Evolutionary conservation across 345 rosid genomes (phyloP).

Genomic region (Brassica rapa): DNA sequence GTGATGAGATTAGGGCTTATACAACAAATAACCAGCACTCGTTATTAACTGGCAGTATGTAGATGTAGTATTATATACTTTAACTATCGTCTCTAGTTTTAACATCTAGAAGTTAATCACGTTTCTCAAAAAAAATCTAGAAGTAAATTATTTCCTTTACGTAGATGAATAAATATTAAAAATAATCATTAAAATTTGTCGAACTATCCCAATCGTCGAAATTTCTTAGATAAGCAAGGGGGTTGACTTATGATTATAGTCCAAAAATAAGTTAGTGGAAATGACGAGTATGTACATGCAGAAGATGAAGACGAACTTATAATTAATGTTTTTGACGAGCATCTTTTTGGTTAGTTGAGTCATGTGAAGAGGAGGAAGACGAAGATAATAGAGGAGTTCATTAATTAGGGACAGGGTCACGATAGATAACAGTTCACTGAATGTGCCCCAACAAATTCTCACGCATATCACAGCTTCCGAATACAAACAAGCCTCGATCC

Average conservation of each 20-base stretch:
- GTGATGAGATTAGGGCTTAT: background rate
- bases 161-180: background rate
- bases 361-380: constrained; percentile 30
- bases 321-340: constrained; percentile 20
- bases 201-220: background rate
- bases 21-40: constrained; percentile 1
- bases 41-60: background rate
- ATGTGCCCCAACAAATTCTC: constrained; percentile 35
- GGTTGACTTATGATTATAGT: constrained; percentile 35
- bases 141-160: background rate
- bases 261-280: constrained; percentile 23
- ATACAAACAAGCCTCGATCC: constrained; percentile 37
- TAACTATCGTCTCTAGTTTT: background rate
- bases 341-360: constrained; percentile 33
- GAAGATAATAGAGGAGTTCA: background rate
- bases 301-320: constrained; percentile 22
- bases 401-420: constrained; percentile 32
- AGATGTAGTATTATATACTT: background rate
- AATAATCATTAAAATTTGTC: background rate
- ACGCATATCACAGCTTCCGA: constrained; percentile 25
- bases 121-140: background rate
- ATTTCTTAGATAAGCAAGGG: constrained; percentile 3
- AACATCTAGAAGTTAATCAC: background rate
- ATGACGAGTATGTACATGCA: constrained; percentile 5
- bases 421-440: constrained; percentile 29